Percentiles rank a stretch among this genome's conserved stretches.
Evolutionary conservation across 306 rosid genomes (phyloP).

Genomic region (Sphenostylis stenocarpa): DNA sequence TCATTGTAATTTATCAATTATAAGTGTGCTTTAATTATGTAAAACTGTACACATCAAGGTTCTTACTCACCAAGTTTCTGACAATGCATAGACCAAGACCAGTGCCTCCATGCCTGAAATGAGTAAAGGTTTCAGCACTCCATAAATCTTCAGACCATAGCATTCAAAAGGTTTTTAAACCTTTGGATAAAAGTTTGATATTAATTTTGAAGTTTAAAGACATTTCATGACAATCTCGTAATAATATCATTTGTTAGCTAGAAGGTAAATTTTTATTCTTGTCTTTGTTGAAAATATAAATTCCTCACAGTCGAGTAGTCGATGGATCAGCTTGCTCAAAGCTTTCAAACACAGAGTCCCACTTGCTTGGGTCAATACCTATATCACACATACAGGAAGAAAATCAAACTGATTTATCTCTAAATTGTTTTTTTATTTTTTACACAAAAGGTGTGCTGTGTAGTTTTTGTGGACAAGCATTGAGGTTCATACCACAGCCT

Average conservation of each 20-base stretch:
- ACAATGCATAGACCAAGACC: slow-evolving; percentile 99
- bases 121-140: slow-evolving; percentile 17
- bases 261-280: not conserved
- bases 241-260: slow-evolving; percentile 4
- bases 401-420: not conserved
- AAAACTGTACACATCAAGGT: slow-evolving; percentile 15
- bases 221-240: slow-evolving; percentile 8
- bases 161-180: slow-evolving; percentile 26
- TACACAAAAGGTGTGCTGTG: slow-evolving; percentile 3
- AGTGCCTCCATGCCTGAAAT: slow-evolving; percentile 98
- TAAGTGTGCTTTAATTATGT: slow-evolving; percentile 22
- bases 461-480: slow-evolving; percentile 7
- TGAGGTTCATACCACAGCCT: slow-evolving; percentile 77
- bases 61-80: slow-evolving; percentile 79
- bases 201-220: not conserved
- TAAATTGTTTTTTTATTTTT: slow-evolving; percentile 7
- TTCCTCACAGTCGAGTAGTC: slow-evolving; percentile 87
- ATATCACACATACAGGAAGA: not conserved
- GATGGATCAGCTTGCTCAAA: slow-evolving; percentile 99
- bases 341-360: slow-evolving; percentile 99
- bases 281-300: slow-evolving; percentile 2
- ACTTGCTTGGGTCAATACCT: slow-evolving; percentile 95
- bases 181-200: slow-evolving; percentile 7
- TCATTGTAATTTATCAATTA: slow-evolving; percentile 14
- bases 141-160: slow-evolving; percentile 3